These are phyloP conservation scores for Eucommia ulmoides DNA, from an alignment of 257 asterid species.

Conservation along the genomic window DNA sequence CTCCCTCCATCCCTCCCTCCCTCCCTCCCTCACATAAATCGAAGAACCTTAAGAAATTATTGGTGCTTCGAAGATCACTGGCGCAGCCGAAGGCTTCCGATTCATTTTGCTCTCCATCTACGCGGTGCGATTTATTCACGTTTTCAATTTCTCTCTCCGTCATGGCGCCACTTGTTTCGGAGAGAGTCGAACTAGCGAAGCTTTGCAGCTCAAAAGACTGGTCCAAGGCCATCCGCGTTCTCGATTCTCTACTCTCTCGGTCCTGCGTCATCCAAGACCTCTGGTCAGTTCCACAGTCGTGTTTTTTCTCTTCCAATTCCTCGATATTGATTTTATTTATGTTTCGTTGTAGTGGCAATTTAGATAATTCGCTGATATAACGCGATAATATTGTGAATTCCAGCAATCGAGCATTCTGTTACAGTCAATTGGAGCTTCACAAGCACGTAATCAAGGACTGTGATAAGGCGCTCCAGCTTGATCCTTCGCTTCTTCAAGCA, in stretches of 20 bases:
- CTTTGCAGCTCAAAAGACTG: constrained; percentile 85
- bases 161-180: constrained; percentile 55
- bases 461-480: constrained; percentile 81
- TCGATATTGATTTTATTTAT: not conserved
- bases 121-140: too few relatives aligned
- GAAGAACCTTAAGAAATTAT: too few relatives aligned
- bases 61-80: too few relatives aligned
- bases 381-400: not conserved
- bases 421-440: constrained; percentile 93
- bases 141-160: too few relatives aligned
- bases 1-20: too few relatives aligned
- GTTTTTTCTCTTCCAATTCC: not conserved
- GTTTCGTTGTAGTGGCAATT: too few relatives aligned
- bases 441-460: constrained; percentile 93
- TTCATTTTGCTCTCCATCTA: too few relatives aligned
- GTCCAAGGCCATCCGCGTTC: constrained; percentile 96
- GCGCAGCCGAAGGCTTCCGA: too few relatives aligned
- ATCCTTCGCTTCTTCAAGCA: constrained; percentile 68
- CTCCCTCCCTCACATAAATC: too few relatives aligned
- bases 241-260: constrained; percentile 63
- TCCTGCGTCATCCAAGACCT: constrained; percentile 72
- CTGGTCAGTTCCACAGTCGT: constrained; percentile 30
- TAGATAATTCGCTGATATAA: too few relatives aligned
- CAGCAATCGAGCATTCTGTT: constrained; percentile 95
- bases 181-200: constrained; percentile 74